Conservation (phyloP, 1,139 yeast genomes). For the Magnusiomyces magnusii region DNA sequence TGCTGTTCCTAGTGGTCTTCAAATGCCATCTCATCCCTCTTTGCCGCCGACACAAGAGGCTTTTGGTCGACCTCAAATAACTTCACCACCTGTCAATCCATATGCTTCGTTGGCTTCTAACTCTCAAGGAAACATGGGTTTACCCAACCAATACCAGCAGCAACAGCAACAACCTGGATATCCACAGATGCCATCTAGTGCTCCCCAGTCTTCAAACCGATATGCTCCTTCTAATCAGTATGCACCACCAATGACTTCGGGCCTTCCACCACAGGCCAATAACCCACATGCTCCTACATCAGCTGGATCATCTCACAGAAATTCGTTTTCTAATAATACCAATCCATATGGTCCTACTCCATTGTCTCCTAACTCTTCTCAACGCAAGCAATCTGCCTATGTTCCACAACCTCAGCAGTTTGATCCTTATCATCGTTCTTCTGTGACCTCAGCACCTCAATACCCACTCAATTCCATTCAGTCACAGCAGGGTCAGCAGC, state of each 20-base stretch:
- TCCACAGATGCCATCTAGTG: background rate
- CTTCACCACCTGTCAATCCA: slow-evolving; percentile 12
- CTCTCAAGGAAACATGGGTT: background rate
- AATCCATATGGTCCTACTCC: slow-evolving; percentile 5
- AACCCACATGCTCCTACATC: background rate
- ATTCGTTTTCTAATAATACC: background rate
- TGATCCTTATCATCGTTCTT: background rate
- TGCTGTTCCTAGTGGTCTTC: slow-evolving; percentile 10
- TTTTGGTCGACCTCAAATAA: background rate
- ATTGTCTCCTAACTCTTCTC: slow-evolving; percentile 2
- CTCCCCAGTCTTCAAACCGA: background rate
- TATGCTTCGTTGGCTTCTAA: slow-evolving; percentile 1
- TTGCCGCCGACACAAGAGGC: slow-evolving; percentile 14
- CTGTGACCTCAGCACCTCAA: slow-evolving; percentile 1
- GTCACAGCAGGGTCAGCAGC: background rate
- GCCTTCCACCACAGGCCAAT: background rate
- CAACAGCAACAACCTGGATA: background rate
- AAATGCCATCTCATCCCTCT: background rate
- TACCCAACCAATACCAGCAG: background rate
- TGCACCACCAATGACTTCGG: background rate
- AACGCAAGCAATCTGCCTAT: background rate
- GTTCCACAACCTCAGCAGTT: background rate
- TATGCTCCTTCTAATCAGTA: background rate
- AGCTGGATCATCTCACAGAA: background rate
- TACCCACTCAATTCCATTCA: background rate